Evolutionary conservation across 2,329 filamentous ascomycete genomes (phyloP), one percentile per base, ranked within the genome.

Genomic region (Fusarium duplospermum): DNA sequence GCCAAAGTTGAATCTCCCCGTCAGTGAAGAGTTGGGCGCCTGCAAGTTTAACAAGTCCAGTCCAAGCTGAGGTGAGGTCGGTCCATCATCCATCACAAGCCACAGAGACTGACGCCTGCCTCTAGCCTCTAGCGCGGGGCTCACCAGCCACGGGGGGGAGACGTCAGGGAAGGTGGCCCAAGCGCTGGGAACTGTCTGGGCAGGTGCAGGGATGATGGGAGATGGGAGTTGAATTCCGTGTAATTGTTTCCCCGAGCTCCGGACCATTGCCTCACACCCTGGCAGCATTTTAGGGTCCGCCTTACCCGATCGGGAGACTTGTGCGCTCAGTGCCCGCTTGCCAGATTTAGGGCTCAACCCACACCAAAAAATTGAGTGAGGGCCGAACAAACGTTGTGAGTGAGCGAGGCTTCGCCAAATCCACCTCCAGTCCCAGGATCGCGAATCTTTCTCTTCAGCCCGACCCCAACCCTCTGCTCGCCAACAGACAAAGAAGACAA

Each of bases 401-500:
- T 70, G 65, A 73, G 76, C 73, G 76, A 75, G 75, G 71, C 70
- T 31, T 76, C 66, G 73, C 60, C 73, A 78, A 77, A 74, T 73
- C 77, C 76, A 79, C 78, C 67, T 71, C 63, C 50, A 75, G 67
- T 72, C 72, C 75, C 69, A 71, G 77, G 75, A 79, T 79, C 78
- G 78, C 78, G 78, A 79, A 75, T 72, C 77, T 77, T 75, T 70
- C 76, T 79, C 78, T 77, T 73, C 72, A 78, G 75, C 77, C 76
- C 70, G 65, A 45, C 65, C 78, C 80, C 79, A 80, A 81, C 80
- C 78, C 81, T 79, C 78, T 83, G 80, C 81, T 82, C 79, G 80
- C 77, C 78, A 82, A 70, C 76, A 76, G 74, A 68, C 72, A 71
- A 73, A 64, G 65, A 68, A 76, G 69, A 70, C 69, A 73, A 73